Percentiles rank a stretch among this genome's conserved stretches.
Evolutionary conservation across 768 basidiomycete genomes (phyloP).

Genomic region (Cyathus striatus): DNA sequence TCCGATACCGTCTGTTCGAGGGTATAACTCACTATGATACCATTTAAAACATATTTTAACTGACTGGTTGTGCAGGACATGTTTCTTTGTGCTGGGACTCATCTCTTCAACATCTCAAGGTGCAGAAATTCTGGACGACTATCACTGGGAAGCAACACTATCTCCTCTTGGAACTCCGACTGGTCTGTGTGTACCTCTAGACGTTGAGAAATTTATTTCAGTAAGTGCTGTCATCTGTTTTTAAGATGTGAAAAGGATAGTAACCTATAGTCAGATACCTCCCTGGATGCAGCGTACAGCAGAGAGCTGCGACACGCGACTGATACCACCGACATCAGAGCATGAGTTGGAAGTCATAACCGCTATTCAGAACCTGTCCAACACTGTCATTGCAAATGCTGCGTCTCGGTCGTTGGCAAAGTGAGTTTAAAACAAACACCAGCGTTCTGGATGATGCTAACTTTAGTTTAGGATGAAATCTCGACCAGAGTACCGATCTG

Average conservation of each 20-base stretch:
- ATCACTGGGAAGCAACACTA: slow-evolving; percentile 87
- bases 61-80: slow-evolving; percentile 73
- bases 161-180: slow-evolving; percentile 84
- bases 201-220: slow-evolving; percentile 73
- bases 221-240: too few relatives aligned
- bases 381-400: slow-evolving; percentile 92
- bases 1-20: slow-evolving; percentile 84
- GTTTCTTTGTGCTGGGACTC: slow-evolving; percentile 91
- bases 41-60: too few relatives aligned
- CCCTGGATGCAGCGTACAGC: slow-evolving; percentile 47
- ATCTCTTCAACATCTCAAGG: slow-evolving; percentile 91
- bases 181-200: slow-evolving; percentile 86
- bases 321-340: slow-evolving; percentile 62
- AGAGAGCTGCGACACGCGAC: slow-evolving; percentile 35
- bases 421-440: too few relatives aligned
- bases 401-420: slow-evolving; percentile 86
- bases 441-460: too few relatives aligned
- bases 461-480: slow-evolving; percentile 59
- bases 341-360: slow-evolving; percentile 81
- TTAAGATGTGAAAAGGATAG: too few relatives aligned
- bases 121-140: slow-evolving; percentile 89
- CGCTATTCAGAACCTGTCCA: slow-evolving; percentile 89
- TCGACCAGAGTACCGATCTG: slow-evolving; percentile 63
- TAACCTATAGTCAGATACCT: too few relatives aligned
- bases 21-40: too few relatives aligned